Base-by-base conservation (phyloP, 2,329 filamentous ascomycete genomes). In the Grosmannia huntii region DNA sequence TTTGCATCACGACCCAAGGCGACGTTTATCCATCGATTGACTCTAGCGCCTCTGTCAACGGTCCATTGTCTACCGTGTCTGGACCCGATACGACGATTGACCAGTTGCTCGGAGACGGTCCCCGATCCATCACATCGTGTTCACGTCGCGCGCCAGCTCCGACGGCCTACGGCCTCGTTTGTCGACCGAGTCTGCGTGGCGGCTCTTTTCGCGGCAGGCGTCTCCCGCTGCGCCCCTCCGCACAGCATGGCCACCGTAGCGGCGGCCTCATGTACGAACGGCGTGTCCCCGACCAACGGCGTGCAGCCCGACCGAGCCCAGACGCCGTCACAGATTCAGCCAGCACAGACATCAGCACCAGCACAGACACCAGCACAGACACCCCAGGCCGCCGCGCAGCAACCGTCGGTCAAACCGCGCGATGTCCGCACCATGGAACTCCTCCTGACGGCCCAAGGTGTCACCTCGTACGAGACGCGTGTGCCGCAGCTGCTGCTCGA, bases 401-500 rank as follows among this genome's bases (percentile, higher is more conserved):
- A 36, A 28, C 57, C 38, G 19, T 21, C 23, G 19, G 41, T 33
- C 21, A 53, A 19, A 38, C 65, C 89, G 0, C 86, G 88, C 72
- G 89, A 94, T 70, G 82, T 86, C 19, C 85, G 88, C 66, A 83
- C 90, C 16, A 82, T 94, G 65, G 88, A 92, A 72, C 82, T 91
- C 21, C 81, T 94, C 56, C 83, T 94, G 54, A 85, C 85, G 23
- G 86, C 86, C 9, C 85, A 90, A 66, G 88, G 88, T 67, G 87
- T 92, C 11, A 84, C 85, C 5, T 79, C 85, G 48, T 94, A 90
- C 76, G 88, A 92, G 70, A 82, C 87, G 69, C 87, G 89, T 66
- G 88, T 94, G 1, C 89, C 89, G 0, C 80, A 92, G 0, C 83
- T 91, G 60, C 83, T 94, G 54, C 84, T 94, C 69, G 89, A 94